These are phyloP conservation scores for Hyaloscypha finlandica DNA, from an alignment of 495 filamentous ascomycete species.

Conservation along the genomic window DNA sequence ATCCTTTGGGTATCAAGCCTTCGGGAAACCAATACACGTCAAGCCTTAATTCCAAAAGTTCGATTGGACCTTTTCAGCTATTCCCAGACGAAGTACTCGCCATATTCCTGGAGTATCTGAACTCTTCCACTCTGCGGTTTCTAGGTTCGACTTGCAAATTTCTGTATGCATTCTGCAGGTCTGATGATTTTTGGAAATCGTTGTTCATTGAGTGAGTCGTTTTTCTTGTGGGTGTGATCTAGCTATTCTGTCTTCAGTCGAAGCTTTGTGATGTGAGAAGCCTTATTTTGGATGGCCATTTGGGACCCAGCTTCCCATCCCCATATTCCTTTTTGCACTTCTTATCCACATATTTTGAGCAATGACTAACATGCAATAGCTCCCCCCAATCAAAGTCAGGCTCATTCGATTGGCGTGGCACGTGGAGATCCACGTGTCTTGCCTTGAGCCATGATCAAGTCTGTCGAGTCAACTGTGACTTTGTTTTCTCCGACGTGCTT, in stretches of 20 bases:
- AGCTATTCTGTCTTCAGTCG: too few relatives aligned
- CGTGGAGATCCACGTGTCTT: constrained; percentile 84
- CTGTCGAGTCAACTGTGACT: constrained; percentile 64
- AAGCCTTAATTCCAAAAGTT: constrained; percentile 62
- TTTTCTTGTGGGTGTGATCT: too few relatives aligned
- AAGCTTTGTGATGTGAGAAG: too few relatives aligned
- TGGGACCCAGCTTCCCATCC: not conserved
- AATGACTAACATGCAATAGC: constrained; percentile 8
- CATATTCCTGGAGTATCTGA: constrained; percentile 73
- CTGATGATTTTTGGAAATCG: constrained; percentile 89
- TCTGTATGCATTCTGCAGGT: constrained; percentile 81
- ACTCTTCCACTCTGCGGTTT: constrained; percentile 58
- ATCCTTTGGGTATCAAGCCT: constrained; percentile 86
- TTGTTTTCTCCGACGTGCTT: constrained; percentile 88
- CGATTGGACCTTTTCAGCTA: constrained; percentile 60
- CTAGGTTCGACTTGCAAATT: constrained; percentile 86
- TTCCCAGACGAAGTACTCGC: constrained; percentile 84
- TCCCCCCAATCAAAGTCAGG: constrained; percentile 31
- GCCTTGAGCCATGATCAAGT: constrained; percentile 52
- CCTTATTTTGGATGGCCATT: not conserved
- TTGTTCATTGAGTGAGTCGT: constrained; percentile 80
- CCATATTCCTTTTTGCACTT: not conserved
- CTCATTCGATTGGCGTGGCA: constrained; percentile 75
- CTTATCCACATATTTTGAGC: not conserved
- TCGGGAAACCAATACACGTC: constrained; percentile 81